phyloP scores from a whole-genome alignment of 805 yeast genomes.

The Helenozyma rhizophorensis region DNA sequence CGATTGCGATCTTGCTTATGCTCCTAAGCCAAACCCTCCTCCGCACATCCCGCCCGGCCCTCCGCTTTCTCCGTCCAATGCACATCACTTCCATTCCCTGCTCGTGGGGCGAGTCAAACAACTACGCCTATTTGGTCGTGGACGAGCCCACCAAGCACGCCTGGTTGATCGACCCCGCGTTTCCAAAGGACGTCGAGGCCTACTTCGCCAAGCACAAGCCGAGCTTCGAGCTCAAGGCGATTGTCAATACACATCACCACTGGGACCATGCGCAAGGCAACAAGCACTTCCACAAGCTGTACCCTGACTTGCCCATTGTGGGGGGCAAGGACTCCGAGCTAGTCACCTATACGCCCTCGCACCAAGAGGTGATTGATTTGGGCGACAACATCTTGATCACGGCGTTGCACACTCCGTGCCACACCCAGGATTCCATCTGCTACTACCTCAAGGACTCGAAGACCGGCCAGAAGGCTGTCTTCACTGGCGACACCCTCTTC shows the following conservation, averaged over 20 bases:
- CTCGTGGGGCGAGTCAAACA: constrained; percentile 95
- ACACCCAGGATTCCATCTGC: constrained; percentile 94
- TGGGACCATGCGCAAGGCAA: constrained; percentile 94
- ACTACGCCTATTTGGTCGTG: constrained; percentile 75
- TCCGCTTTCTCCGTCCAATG: constrained; percentile 45
- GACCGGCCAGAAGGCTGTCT: constrained; percentile 67
- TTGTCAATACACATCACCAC: constrained; percentile 96
- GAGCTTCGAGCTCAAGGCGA: constrained; percentile 55
- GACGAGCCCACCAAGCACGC: constrained; percentile 65
- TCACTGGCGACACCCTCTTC: constrained; percentile 95
- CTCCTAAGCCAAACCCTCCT: not conserved
- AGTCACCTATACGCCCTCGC: constrained; percentile 67
- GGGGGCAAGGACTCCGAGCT: constrained; percentile 81
- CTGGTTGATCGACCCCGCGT: constrained; percentile 92
- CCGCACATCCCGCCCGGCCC: not conserved
- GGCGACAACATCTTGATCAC: constrained; percentile 64
- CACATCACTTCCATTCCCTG: constrained; percentile 78
- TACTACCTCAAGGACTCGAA: constrained; percentile 66
- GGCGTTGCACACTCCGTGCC: constrained; percentile 95
- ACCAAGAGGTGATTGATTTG: constrained; percentile 55
- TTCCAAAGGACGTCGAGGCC: constrained; percentile 57
- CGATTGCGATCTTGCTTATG: not conserved
- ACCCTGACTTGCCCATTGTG: constrained; percentile 56
- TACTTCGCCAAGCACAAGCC: constrained; percentile 40
- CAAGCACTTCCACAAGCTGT: constrained; percentile 34